A percentile compares a stretch with the other conserved stretches of the same genome.
Evolutionary conservation across 257 asterid genomes (phyloP).

Genomic region (Ophiorrhiza pumila): DNA sequence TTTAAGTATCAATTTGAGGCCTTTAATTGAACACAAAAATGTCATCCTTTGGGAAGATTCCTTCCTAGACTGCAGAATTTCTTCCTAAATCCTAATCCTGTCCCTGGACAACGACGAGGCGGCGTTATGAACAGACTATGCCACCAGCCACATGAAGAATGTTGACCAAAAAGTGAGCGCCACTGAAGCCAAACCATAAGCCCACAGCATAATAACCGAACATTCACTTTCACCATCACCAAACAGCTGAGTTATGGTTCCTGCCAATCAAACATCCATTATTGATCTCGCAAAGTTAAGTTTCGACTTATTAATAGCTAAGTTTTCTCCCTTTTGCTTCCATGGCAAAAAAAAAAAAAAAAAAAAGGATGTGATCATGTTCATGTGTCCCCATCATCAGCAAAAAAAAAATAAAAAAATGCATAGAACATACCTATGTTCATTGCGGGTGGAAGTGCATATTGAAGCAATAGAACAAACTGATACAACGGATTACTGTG

Average conservation of each 20-base stretch:
- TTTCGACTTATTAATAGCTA: too few species aligned
- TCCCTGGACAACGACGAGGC: not conserved
- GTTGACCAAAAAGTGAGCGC: slow-evolving; percentile 74
- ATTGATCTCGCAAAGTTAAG: too few species aligned
- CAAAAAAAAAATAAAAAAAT: too few species aligned
- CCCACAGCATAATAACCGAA: slow-evolving; percentile 77
- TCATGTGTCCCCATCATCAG: too few species aligned
- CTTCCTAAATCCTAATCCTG: not conserved
- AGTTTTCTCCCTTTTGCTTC: too few species aligned
- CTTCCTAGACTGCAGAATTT: too few species aligned
- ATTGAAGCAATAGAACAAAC: slow-evolving; percentile 81
- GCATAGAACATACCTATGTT: slow-evolving; percentile 51
- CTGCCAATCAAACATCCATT: slow-evolving; percentile 32
- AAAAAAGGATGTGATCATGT: too few species aligned
- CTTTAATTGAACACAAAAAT: too few species aligned
- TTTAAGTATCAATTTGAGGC: too few species aligned
- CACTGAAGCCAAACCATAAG: slow-evolving; percentile 64
- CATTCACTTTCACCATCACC: slow-evolving; percentile 83
- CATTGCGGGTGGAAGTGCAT: slow-evolving; percentile 88
- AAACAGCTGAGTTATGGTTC: slow-evolving; percentile 73
- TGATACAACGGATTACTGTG: slow-evolving; percentile 54
- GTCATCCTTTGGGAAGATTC: too few species aligned
- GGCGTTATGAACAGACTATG: slow-evolving; percentile 22
- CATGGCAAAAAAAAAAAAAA: too few species aligned
- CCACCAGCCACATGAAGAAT: slow-evolving; percentile 58